Conservation (phyloP, 805 yeast genomes). For the Ogataea populi-albae region DNA sequence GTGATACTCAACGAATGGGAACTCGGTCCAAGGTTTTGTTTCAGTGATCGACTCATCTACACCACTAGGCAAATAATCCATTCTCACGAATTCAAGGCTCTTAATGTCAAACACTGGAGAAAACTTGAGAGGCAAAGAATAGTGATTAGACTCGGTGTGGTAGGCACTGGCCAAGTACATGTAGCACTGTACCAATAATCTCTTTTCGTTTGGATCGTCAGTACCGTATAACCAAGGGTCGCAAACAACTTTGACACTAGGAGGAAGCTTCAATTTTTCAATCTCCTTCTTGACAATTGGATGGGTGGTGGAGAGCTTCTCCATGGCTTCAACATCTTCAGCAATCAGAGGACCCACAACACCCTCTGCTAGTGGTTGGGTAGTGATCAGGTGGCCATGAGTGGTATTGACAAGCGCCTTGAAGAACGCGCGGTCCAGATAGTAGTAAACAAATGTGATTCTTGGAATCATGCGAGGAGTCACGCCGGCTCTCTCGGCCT, state of each 20-base stretch:
- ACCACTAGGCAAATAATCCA: conserved; percentile 74
- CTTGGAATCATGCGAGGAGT: conserved; percentile 61
- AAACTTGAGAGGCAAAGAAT: conserved; percentile 69
- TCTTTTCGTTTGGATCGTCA: conserved; percentile 49
- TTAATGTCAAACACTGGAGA: conserved; percentile 69
- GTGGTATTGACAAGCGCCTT: conserved; percentile 71
- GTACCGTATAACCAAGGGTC: conserved; percentile 91
- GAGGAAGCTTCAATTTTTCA: conserved; percentile 63
- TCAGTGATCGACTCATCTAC: conserved; percentile 54
- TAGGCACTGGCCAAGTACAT: conserved; percentile 67
- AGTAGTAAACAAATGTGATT: conserved; percentile 66
- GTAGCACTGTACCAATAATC: conserved; percentile 67
- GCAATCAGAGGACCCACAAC: conserved; percentile 70
- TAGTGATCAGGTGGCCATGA: conserved; percentile 59
- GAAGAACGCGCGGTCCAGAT: conserved; percentile 50
- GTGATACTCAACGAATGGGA: conserved; percentile 67
- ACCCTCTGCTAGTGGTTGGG: conserved; percentile 55
- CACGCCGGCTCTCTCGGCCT: conserved; percentile 57
- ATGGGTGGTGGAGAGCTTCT: conserved; percentile 47
- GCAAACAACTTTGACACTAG: conserved; percentile 49
- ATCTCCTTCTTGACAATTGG: conserved; percentile 65
- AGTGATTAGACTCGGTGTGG: conserved; percentile 72
- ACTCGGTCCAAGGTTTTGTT: conserved; percentile 60
- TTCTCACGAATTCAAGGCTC: conserved; percentile 59
- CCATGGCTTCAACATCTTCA: conserved; percentile 57